phyloP scores from a whole-genome alignment of 306 rosid genomes.

The Astragalus membranaceus region DNA sequence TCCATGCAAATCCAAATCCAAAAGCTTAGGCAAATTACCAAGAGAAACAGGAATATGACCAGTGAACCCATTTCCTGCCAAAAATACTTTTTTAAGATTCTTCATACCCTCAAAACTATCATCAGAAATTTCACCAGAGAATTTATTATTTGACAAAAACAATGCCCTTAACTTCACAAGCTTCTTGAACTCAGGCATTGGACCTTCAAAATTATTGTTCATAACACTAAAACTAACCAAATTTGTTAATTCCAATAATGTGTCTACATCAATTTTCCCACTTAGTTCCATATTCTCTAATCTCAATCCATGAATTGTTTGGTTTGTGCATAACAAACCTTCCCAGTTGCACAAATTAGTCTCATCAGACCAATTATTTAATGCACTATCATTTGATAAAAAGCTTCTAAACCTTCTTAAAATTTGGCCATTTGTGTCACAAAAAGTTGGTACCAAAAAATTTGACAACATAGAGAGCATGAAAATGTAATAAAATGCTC shows the following conservation, averaged over 20 bases:
- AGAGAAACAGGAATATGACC: slow-evolving; percentile 59
- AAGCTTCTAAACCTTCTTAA: slow-evolving; percentile 43
- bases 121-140: slow-evolving; percentile 43
- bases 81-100: slow-evolving; percentile 36
- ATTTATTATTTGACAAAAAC: slow-evolving; percentile 47
- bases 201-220: slow-evolving; percentile 45
- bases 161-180: slow-evolving; percentile 32
- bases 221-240: slow-evolving; percentile 44
- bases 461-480: slow-evolving; percentile 1
- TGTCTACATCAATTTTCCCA: slow-evolving; percentile 45
- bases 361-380: slow-evolving; percentile 44
- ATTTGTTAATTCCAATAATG: slow-evolving; percentile 29
- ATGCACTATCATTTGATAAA: slow-evolving; percentile 29
- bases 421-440: slow-evolving; percentile 1
- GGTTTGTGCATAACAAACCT: slow-evolving; percentile 38
- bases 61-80: slow-evolving; percentile 39
- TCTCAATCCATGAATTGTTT: slow-evolving; percentile 20
- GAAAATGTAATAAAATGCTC: not conserved
- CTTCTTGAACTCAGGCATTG: slow-evolving; percentile 48
- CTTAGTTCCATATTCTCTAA: slow-evolving; percentile 43
- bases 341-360: slow-evolving; percentile 47
- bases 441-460: slow-evolving; percentile 13
- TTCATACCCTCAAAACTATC: slow-evolving; percentile 60
- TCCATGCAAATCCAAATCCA: slow-evolving; percentile 43
- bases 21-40: slow-evolving; percentile 35